Base-by-base conservation (phyloP, 768 basidiomycete species). In the Termitomyces sp. region DNA sequence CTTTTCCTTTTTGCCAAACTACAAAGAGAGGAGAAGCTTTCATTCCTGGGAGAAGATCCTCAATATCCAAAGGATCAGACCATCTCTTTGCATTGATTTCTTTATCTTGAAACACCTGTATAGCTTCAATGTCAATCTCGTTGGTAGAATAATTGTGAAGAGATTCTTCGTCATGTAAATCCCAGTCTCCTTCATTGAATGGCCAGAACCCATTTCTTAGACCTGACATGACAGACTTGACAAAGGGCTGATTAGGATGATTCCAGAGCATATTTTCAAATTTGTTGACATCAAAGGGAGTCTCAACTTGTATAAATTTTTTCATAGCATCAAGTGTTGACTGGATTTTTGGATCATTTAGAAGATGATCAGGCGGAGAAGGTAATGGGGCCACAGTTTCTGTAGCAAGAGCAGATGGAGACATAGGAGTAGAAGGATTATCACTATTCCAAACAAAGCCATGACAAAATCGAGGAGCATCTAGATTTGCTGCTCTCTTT, bases 11-110 rank as follows among this genome's bases (percentile, higher is more conserved):
- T 10, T 34, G 34, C 34, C 34, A 34, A 2, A 34, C 34, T 6
- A 34, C 34, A 34, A 34, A 34, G 58, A 51, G 68, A 58, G 27
- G 58, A 64, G 43, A 71, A 54, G 18, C 68, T 49, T 62, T 52
- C 62, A 67, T 67, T 0, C 63, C 63, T 3, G 53, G 45, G 10
- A 45, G 26, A 9, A 60, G 58, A 6, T 57, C 43, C 1, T 24
- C 2, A 7, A 39, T 45, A 22, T 42, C 20, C 13, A 60, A 32
- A 13, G 50, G 16, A 1, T 57, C 53, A 5, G 62, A 63, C 62
- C 62, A 63, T 2, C 47, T 20, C 1, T 40, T 30, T 1, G 49
- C 40, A 12, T 2, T 4, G 10, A 39, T 12, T 42, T 63, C 62
- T 18, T 56, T 57, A 32, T 63, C 47, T 1, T 51, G 20, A 34